Conservation (phyloP, 257 asterid species). For the Scutellaria minor region DNA sequence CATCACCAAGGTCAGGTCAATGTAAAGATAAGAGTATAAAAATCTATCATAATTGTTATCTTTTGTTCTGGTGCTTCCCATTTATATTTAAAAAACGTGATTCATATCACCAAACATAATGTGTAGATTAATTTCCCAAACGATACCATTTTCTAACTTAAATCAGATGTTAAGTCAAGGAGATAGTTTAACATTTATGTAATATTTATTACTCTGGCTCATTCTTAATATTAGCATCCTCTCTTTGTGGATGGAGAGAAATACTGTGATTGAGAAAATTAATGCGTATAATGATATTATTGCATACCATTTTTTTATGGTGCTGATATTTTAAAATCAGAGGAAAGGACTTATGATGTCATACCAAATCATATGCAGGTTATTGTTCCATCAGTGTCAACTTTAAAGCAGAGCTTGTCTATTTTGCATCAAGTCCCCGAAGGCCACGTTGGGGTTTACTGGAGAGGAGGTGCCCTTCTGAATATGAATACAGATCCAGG, state of each 20-base stretch:
- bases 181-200: not conserved
- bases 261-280: conserved; percentile 26
- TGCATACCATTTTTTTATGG: not conserved
- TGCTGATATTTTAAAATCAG: not conserved
- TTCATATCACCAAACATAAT: conserved; percentile 8
- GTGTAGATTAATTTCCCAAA: conserved; percentile 11
- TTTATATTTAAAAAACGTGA: not conserved
- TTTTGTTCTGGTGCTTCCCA: not conserved
- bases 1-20: conserved; percentile 2
- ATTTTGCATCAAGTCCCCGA: conserved; percentile 97
- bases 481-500: conserved; percentile 84
- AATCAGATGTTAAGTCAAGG: not conserved
- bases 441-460: conserved; percentile 97
- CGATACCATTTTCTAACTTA: not conserved
- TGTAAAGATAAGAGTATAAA: conserved; percentile 5
- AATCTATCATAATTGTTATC: not conserved
- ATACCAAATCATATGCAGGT: conserved; percentile 51
- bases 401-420: conserved; percentile 52
- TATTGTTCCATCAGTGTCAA: conserved; percentile 57
- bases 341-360: conserved; percentile 26
- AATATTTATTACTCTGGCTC: not conserved
- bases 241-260: conserved; percentile 20
- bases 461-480: conserved; percentile 99
- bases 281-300: not conserved
- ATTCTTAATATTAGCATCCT: conserved; percentile 18